These are phyloP conservation scores for Fusarium nelsonii DNA, from an alignment of 2,329 filamentous ascomycete species.

Conservation along the genomic window DNA sequence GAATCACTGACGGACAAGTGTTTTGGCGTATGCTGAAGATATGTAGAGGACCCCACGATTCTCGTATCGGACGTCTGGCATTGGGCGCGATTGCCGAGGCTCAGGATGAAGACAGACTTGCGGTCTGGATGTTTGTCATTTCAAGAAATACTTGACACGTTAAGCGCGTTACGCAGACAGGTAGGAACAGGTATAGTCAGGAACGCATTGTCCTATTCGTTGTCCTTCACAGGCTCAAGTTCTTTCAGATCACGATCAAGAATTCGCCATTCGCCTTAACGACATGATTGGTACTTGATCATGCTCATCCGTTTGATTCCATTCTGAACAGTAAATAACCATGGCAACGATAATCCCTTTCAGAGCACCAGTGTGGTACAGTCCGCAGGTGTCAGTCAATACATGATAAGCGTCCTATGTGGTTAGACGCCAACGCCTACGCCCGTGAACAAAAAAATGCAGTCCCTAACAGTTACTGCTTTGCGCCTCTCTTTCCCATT, in stretches of 20 bases:
- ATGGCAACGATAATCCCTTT: background rate
- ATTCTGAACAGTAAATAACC: background rate
- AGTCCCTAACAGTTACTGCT: conserved; percentile 3
- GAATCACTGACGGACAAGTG: conserved; percentile 1
- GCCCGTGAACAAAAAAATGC: conserved; percentile 17
- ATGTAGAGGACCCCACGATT: conserved; percentile 1
- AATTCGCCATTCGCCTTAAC: background rate
- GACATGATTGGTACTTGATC: background rate
- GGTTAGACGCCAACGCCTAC: conserved; percentile 31
- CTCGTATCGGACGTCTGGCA: background rate
- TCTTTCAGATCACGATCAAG: conserved; percentile 6
- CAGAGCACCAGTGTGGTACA: background rate
- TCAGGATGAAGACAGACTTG: conserved; percentile 7
- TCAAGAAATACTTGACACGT: conserved; percentile 3
- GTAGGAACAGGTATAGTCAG: conserved; percentile 36
- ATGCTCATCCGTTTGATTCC: conserved; percentile 5
- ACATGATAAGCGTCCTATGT: conserved; percentile 12
- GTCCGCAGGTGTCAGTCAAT: background rate
- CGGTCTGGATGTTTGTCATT: background rate
- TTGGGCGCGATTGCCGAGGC: conserved; percentile 1
- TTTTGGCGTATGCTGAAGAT: conserved; percentile 10
- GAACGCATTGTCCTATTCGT: conserved; percentile 19
- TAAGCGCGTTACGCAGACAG: conserved; percentile 24
- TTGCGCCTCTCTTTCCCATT: conserved; percentile 6
- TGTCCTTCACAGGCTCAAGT: background rate